Evolutionary conservation across 345 rosid genomes (phyloP), one percentile per base, ranked within the genome.

Genomic region (Hypericum androsaemum): DNA sequence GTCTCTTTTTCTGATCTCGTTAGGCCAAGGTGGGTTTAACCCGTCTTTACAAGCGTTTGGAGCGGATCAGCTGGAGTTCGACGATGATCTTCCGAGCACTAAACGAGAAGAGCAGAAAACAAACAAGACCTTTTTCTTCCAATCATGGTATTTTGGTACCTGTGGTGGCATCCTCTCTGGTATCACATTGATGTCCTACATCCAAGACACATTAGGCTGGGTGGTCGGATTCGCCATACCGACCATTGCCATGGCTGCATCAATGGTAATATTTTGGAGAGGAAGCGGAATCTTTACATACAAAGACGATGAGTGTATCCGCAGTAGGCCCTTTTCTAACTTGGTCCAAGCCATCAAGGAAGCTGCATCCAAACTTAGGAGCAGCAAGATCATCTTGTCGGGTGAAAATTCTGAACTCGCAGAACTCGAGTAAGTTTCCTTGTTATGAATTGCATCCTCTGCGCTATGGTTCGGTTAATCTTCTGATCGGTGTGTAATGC

Each of bases 41-140:
- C 96, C 96, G 32, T 88, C 98, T 38, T 59, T 92, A 36, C 98
- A 92, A 68, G 96, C 96, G 51, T 87, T 92, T 43, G 98, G 82
- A 10, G 86, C 98, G 2, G 96, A 87, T 77, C 95, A 92, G 58
- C 79, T 84, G 5, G 79, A 74, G 41, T 57, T 63, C 8, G 71
- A 67, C 6, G 80, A 79, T 47, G 78, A 76, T 14, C 15, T 76
- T 45, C 84, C 86, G 32, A 41, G 58, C 13, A 58, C 64, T 17
- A 68, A 71, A 56, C 68, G n/a, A n/a, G n/a, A 66, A 35, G 77
- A 78, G 22, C 37, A 44, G 56, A 72, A 69, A 43, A 61, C 86
- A 0, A 70, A 64, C 58, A 71, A 60, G 74, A 70, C 71, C 22
- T 36, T 46, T 46, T 88, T 88, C 61, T 92, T 92, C 63, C 96